Percentiles rank a stretch among this genome's conserved stretches.
Conservation (phyloP, 495 filamentous ascomycete genomes). For the Talaromyces liani region DNA sequence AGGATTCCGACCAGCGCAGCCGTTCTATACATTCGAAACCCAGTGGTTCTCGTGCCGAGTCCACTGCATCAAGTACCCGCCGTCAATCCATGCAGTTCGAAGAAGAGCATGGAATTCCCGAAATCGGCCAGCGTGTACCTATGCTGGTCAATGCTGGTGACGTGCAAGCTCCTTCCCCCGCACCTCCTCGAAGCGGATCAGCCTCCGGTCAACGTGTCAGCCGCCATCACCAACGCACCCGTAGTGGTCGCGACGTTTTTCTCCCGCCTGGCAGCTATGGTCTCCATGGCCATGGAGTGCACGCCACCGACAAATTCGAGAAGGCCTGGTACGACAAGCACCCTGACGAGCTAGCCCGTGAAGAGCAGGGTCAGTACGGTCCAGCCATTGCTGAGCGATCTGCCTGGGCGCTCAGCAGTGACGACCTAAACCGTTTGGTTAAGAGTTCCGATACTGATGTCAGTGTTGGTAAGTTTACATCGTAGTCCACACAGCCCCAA, state of each 20-base stretch:
- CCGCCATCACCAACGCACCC: slow-evolving; percentile 61
- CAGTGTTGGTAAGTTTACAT: slow-evolving; percentile 48
- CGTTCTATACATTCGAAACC: slow-evolving; percentile 36
- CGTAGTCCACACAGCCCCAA: neutral
- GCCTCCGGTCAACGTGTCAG: slow-evolving; percentile 47
- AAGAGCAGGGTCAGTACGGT: slow-evolving; percentile 63
- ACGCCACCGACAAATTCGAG: slow-evolving; percentile 64
- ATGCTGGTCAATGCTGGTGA: slow-evolving; percentile 94
- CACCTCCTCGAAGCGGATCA: slow-evolving; percentile 46
- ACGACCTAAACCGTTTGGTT: slow-evolving; percentile 88
- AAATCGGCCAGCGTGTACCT: slow-evolving; percentile 83
- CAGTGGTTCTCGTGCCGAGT: slow-evolving; percentile 46
- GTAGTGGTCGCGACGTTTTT: slow-evolving; percentile 51
- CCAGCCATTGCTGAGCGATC: slow-evolving; percentile 57
- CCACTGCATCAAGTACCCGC: slow-evolving; percentile 41
- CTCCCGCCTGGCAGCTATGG: slow-evolving; percentile 75
- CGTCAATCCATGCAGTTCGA: slow-evolving; percentile 44
- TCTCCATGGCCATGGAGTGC: slow-evolving; percentile 74
- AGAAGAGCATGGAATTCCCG: slow-evolving; percentile 80
- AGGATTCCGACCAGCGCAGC: slow-evolving; percentile 51
- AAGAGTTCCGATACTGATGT: slow-evolving; percentile 59
- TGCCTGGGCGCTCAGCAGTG: slow-evolving; percentile 83
- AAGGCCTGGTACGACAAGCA: slow-evolving; percentile 87
- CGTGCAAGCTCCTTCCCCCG: slow-evolving; percentile 90
- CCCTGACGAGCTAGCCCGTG: slow-evolving; percentile 66